Evolutionary conservation across 1,284 basidiomycete species (phyloP).

Genomic region (Coniferiporia sulphurascens): DNA sequence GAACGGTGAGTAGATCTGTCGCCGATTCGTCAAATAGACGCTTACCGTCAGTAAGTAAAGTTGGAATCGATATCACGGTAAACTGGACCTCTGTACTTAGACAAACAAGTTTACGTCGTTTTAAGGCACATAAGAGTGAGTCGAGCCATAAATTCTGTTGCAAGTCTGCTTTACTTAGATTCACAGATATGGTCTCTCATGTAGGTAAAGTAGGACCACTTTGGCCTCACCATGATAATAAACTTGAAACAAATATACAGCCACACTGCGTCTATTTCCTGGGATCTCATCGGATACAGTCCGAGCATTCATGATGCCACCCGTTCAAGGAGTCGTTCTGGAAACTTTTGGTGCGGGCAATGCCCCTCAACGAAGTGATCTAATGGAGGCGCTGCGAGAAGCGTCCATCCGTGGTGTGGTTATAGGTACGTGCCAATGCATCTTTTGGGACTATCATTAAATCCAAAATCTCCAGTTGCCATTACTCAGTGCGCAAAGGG

Average conservation of each 20-base stretch:
- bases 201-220: slow-evolving; percentile 25
- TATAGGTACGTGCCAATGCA: slow-evolving; percentile 32
- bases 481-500: slow-evolving; percentile 89
- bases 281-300: slow-evolving; percentile 75
- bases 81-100: slow-evolving; percentile 83
- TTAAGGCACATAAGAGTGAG: slow-evolving; percentile 75
- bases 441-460: not conserved
- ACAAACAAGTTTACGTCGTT: slow-evolving; percentile 70
- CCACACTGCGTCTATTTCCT: slow-evolving; percentile 79
- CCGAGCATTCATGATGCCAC: slow-evolving; percentile 66
- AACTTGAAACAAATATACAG: slow-evolving; percentile 31
- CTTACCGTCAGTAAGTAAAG: slow-evolving; percentile 33
- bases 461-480: slow-evolving; percentile 46
- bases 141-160: slow-evolving; percentile 8
- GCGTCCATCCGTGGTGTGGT: slow-evolving; percentile 82
- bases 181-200: slow-evolving; percentile 66
- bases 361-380: slow-evolving; percentile 67
- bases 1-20: slow-evolving; percentile 46
- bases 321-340: slow-evolving; percentile 75
- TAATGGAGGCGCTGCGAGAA: slow-evolving; percentile 66
- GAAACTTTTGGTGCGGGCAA: slow-evolving; percentile 91
- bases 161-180: slow-evolving; percentile 9
- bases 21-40: not conserved
- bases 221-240: not conserved
- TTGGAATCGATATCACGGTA: slow-evolving; percentile 85